phyloP scores from a whole-genome alignment of 306 rosid genomes.

The Argentina anserina region DNA sequence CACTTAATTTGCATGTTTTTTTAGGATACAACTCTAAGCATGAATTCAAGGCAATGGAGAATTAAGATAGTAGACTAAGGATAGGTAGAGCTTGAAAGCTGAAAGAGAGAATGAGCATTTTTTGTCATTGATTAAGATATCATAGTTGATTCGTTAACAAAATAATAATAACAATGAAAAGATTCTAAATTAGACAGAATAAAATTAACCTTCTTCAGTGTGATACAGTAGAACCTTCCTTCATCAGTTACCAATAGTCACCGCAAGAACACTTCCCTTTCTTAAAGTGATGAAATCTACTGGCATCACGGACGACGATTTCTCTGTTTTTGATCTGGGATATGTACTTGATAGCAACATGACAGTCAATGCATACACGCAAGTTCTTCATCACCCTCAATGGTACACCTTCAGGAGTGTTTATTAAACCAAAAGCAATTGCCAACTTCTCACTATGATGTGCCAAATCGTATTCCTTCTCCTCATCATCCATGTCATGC shows the following conservation, averaged over 20 bases:
- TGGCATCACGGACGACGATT: slow-evolving; percentile 57
- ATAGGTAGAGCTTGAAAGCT: background rate
- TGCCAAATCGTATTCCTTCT: slow-evolving; percentile 71
- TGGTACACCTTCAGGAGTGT: slow-evolving; percentile 48
- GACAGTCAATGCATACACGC: slow-evolving; percentile 73
- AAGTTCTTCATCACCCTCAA: slow-evolving; percentile 84
- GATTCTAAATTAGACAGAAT: background rate
- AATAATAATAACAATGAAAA: background rate
- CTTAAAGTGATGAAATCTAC: slow-evolving; percentile 87
- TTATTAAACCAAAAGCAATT: slow-evolving; percentile 74
- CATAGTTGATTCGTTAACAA: too few species aligned
- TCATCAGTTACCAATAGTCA: slow-evolving; percentile 78
- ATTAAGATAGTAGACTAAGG: too few species aligned
- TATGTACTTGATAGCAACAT: slow-evolving; percentile 68
- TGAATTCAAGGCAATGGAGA: background rate
- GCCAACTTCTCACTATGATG: slow-evolving; percentile 90
- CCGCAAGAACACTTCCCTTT: slow-evolving; percentile 78
- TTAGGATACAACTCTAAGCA: too few species aligned
- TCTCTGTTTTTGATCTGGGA: slow-evolving; percentile 54
- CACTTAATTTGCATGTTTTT: too few species aligned
- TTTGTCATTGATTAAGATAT: too few species aligned
- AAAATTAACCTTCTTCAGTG: background rate
- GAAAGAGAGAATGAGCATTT: background rate
- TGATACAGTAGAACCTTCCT: background rate
- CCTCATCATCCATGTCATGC: slow-evolving; percentile 90